These are phyloP conservation scores for Tritrichomonas musculus DNA, from an alignment of 208 protist species.

Conservation along the genomic window DNA sequence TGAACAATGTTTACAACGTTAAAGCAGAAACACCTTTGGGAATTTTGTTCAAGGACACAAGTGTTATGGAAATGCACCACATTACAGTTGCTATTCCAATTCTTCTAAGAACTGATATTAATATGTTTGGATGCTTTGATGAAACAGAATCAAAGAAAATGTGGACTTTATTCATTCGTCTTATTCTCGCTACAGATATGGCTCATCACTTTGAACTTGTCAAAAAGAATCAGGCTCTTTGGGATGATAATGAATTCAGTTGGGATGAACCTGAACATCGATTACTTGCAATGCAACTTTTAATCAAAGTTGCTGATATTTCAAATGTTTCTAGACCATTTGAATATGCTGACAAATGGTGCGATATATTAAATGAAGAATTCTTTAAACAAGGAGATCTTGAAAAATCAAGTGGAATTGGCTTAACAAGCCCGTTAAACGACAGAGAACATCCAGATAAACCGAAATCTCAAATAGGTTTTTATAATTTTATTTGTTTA, in stretches of 20 bases:
- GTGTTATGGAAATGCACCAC: slow-evolving; percentile 61
- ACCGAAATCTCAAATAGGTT: background rate
- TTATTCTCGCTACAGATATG: slow-evolving; percentile 24
- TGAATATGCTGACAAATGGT: background rate
- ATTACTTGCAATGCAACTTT: background rate
- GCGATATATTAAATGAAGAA: background rate
- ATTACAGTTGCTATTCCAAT: slow-evolving; percentile 41
- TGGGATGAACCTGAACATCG: background rate
- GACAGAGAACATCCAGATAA: background rate
- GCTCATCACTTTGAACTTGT: background rate
- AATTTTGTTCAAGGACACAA: slow-evolving; percentile 66
- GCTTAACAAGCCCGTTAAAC: background rate
- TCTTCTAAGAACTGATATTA: slow-evolving; percentile 34
- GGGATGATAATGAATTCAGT: too few relatives aligned
- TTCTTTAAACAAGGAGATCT: background rate
- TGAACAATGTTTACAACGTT: slow-evolving; percentile 89
- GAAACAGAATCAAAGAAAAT: background rate
- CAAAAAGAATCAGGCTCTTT: background rate
- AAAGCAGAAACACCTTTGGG: slow-evolving; percentile 72
- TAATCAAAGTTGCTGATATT: slow-evolving; percentile 14
- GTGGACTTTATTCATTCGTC: background rate
- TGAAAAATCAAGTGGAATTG: background rate
- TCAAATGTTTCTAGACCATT: slow-evolving; percentile 3
- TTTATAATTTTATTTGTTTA: background rate
- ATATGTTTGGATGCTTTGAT: slow-evolving; percentile 38